Base-by-base conservation (phyloP, 78 protist genomes). In the Dictyostelium purpureum region DNA sequence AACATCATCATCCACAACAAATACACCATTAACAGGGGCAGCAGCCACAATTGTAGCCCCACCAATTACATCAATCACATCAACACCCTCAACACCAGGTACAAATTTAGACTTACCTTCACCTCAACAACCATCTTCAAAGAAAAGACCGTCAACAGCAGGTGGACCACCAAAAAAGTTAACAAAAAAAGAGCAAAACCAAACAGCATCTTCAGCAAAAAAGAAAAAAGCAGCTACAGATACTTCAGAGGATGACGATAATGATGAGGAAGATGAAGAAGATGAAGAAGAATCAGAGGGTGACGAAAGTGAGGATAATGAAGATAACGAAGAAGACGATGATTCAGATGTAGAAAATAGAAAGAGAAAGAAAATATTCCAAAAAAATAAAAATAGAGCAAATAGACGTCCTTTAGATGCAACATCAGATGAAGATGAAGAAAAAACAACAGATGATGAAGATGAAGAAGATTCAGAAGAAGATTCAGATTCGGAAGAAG, bases 201-300 rank as follows among this genome's bases (percentile, higher is more conserved):
- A 19, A 21, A 16, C 21, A n/a, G n/a, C n/a, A n/a, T n/a, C n/a
- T n/a, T n/a, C n/a, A n/a, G n/a, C n/a, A 18, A 52, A 52, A 0
- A 52, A 52, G 14, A 52, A 14, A 52, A 52, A 52, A 11, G 21
- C 14, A 18, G 21, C 14, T 18, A 52, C 14, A 1, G 21, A 52
- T 1, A 52, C 14, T 52, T 19, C 14, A 14, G 69, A 61, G 0
- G 38, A 67, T 6, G 75, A 69, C 9, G 31, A 69, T 0, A 26
- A 35, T n/a, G 76, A 69, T 2, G 76, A 69, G 2, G 76, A 69
- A 5, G 76, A 69, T 40, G 76, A 69, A 2, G 76, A 69, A 9
- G 33, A 40, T 40, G 76, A 69, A 40, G 14, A n/a, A 18, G 76
- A 69, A 40, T 35, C 56, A 19, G 76, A 42, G 35, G n/a, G n/a